A percentile compares a stretch with the other conserved stretches of the same genome.
Conservation (phyloP, 1,139 yeast species). For the Pichia sorboxylosa region DNA sequence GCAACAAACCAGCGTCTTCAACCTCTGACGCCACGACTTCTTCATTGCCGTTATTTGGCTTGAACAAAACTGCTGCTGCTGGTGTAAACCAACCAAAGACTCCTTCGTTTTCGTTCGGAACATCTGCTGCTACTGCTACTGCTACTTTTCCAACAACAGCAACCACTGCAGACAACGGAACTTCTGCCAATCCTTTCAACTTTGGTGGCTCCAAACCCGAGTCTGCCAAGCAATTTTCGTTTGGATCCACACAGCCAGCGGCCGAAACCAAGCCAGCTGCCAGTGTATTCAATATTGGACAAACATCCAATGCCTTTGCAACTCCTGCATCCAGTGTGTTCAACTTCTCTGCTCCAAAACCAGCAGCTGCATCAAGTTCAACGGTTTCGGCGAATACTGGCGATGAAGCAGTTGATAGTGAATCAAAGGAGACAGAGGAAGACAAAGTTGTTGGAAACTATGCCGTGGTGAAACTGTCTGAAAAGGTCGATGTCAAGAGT, state of each 20-base stretch:
- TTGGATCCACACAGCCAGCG: no score
- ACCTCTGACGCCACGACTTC: no score
- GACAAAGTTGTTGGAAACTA: conserved; percentile 36
- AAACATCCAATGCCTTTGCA: conserved; percentile 2
- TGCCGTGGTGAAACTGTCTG: conserved; percentile 36
- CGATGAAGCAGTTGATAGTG: conserved; percentile 9
- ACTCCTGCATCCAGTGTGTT: conserved; percentile 10
- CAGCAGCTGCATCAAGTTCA: no score
- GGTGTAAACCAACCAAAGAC: no score
- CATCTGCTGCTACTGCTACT: conserved; percentile 11
- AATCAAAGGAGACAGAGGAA: conserved; percentile 24
- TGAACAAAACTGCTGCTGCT: no score
- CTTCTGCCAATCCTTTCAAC: not conserved
- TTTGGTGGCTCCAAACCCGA: not conserved
- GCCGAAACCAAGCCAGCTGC: no score
- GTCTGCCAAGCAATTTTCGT: no score
- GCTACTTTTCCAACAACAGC: conserved; percentile 2
- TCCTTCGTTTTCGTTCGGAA: no score
- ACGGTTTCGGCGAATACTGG: conserved; percentile 1
- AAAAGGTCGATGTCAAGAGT: conserved; percentile 43
- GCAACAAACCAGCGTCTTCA: no score
- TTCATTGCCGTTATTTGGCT: no score
- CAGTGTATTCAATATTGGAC: conserved; percentile 16
- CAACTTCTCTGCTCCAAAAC: conserved; percentile 13
- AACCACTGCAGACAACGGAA: conserved; percentile 23